Evolutionary conservation across 345 rosid genomes (phyloP), one percentile per base, ranked within the genome.

Genomic region (Brassica incana): DNA sequence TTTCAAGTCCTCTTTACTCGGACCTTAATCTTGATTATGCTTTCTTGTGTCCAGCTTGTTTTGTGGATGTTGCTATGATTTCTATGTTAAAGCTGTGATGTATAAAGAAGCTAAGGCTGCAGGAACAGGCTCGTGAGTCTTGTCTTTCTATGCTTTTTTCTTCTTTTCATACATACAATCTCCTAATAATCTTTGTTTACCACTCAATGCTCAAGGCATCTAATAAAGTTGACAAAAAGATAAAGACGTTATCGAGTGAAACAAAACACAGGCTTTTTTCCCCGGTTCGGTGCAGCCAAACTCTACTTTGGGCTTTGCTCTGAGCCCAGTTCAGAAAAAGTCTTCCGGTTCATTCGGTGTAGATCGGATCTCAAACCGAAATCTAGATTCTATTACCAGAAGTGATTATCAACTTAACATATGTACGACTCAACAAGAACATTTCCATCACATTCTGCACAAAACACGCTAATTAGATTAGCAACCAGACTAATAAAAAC

Each of bases 11-110:
- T 11, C 18, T 68, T 11, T 9, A 66, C 14, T 23, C 33, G 52
- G 8, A 77, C 3, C 5, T 61, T 10, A 25, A 9, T 45, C 50
- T 2, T 18, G 32, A 43, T 43, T 68, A 45, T 68, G 48, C 11
- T 67, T 27, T 76, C 67, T 43, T 6, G 40, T 63, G 23, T 63
- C 65, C 25, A 36, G 59, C 20, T 68, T 68, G 0, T 5, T 9
- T 45, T 54, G 6, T 74, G 36, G 96, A 30, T 93, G 92, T 80
- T 89, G 94, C 90, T 93, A 89, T 83, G 97, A 91, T 81, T 88
- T 91, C 68, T 91, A 87, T 77, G 97, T 85, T 76, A 88, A 60
- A 85, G 88, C 93, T 32, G 76, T 74, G 1, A 89, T 84, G 92
- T 84, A 91, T 79, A 88, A 90, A 86, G 94, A 87, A 83, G 91